Evolutionary conservation across 1,139 yeast genomes (phyloP), one percentile per base, ranked within the genome.

Genomic region (Blastobotrys arbuscula): DNA sequence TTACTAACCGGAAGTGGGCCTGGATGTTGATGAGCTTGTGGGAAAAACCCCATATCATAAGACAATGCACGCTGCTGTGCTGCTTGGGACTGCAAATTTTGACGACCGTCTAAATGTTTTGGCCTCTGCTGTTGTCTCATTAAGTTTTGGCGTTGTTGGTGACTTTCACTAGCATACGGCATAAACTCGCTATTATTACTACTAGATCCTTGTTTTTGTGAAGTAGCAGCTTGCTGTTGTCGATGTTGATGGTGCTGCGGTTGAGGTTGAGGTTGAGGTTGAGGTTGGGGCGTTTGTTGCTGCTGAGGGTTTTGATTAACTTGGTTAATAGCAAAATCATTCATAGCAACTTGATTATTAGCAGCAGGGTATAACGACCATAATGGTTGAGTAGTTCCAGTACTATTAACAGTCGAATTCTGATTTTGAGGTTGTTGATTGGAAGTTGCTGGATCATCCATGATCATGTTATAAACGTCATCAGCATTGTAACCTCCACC

Each of bases 161-260:
- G 59, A n/a, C 59, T 44, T 41, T 58, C 61, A 30, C 61, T 51
- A 19, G 58, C 60, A 47, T 55, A 58, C 13, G 57, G 50, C 38
- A 57, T 40, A 37, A 56, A 58, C 34, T 55, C 50, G 31, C 39
- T 36, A 36, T 36, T 36, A 28, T 28, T 28, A 28, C 13, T 28
- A 28, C 28, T 24, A 24, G 6, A 7, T 7, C 10, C 10, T 7
- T 6, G 6, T 6, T 6, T 24, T 24, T 6, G 9, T 24, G 31
- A 12, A 5, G 9, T 28, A n/a, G n/a, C n/a, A n/a, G n/a, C 18
- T 13, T 6, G 35, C n/a, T 38, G 31, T 7, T 19, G 31, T 19
- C 9, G 31, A 21, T 19, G 41, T 28, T 10, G 28, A 9, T 24
- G 37, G 3, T 28, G 36, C 28, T n/a, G 37, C 15, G 16, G 44